These are phyloP conservation scores for Colletotrichum karsti DNA, from an alignment of 2,329 filamentous ascomycete species.

Conservation along the genomic window DNA sequence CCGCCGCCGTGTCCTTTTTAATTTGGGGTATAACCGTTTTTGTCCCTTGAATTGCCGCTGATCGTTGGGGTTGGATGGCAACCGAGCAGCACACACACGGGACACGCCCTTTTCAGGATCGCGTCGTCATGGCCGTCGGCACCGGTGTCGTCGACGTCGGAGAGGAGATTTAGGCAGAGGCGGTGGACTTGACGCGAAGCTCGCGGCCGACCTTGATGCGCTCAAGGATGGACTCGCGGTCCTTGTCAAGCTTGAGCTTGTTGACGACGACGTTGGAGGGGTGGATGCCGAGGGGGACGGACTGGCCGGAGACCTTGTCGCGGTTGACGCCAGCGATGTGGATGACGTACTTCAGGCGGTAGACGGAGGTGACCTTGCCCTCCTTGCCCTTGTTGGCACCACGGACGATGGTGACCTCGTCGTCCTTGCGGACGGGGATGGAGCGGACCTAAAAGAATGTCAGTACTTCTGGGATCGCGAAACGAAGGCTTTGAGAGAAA, in stretches of 20 bases:
- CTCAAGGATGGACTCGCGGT: conserved; percentile 88
- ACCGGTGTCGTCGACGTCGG: not conserved
- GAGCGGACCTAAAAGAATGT: conserved; percentile 76
- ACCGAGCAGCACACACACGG: not conserved
- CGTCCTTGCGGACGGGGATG: conserved; percentile 97
- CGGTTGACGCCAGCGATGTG: conserved; percentile 96
- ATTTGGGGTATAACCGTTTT: no score
- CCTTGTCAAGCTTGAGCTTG: conserved; percentile 98
- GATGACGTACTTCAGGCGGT: conserved; percentile 97
- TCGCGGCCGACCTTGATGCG: conserved; percentile 85
- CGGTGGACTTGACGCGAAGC: conserved; percentile 76
- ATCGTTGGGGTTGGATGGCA: not conserved
- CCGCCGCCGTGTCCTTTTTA: not conserved
- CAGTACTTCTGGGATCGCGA: not conserved
- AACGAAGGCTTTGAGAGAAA: not conserved
- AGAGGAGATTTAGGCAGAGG: conserved; percentile 58
- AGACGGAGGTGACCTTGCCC: conserved; percentile 97
- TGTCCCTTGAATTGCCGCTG: conserved; percentile 27
- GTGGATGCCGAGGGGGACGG: conserved; percentile 92
- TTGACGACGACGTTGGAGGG: conserved; percentile 98
- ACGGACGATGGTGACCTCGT: conserved; percentile 92
- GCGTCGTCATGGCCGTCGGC: not conserved
- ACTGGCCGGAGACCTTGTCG: conserved; percentile 98
- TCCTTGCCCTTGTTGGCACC: conserved; percentile 97
- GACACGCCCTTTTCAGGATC: not conserved